Conservation (phyloP, 2,329 filamentous ascomycete species). For the Alternaria alternata region DNA sequence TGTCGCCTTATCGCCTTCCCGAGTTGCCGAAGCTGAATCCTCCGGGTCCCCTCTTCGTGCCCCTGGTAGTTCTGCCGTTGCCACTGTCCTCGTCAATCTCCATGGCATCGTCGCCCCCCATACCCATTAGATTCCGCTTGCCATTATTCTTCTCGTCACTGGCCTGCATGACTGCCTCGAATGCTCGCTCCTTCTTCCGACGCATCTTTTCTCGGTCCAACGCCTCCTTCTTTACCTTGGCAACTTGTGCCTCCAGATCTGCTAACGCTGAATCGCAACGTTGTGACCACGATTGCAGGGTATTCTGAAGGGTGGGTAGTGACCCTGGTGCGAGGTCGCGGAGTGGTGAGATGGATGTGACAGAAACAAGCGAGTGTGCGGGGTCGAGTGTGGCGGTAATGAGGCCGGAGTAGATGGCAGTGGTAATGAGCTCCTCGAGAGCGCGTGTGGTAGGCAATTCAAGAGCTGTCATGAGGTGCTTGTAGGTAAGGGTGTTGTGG, state of each 20-base stretch:
- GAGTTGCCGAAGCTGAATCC: constrained; percentile 37
- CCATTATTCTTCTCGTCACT: constrained; percentile 40
- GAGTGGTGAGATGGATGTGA: constrained; percentile 82
- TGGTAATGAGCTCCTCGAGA: constrained; percentile 86
- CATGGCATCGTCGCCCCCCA: constrained; percentile 45
- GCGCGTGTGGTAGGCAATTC: constrained; percentile 71
- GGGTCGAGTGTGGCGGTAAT: constrained; percentile 86
- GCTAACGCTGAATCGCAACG: constrained; percentile 77
- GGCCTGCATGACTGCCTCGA: constrained; percentile 40
- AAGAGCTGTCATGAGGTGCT: constrained; percentile 70
- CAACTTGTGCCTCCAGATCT: constrained; percentile 79
- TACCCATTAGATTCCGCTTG: constrained; percentile 31
- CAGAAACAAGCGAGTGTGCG: constrained; percentile 73
- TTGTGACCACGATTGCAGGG: constrained; percentile 77
- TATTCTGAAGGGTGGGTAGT: constrained; percentile 71
- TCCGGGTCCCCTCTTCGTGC: constrained; percentile 41
- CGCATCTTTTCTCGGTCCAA: constrained; percentile 53
- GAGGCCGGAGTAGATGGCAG: constrained; percentile 85
- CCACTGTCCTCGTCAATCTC: constrained; percentile 49
- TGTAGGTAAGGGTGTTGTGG: constrained; percentile 73
- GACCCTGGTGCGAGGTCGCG: constrained; percentile 82
- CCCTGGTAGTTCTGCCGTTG: constrained; percentile 33
- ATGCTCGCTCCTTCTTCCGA: constrained; percentile 52
- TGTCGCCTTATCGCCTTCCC: constrained; percentile 39
- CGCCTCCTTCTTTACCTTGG: constrained; percentile 64